These are phyloP conservation scores for Fusarium falciforme DNA, from an alignment of 2,329 filamentous ascomycete species.

Conservation along the genomic window DNA sequence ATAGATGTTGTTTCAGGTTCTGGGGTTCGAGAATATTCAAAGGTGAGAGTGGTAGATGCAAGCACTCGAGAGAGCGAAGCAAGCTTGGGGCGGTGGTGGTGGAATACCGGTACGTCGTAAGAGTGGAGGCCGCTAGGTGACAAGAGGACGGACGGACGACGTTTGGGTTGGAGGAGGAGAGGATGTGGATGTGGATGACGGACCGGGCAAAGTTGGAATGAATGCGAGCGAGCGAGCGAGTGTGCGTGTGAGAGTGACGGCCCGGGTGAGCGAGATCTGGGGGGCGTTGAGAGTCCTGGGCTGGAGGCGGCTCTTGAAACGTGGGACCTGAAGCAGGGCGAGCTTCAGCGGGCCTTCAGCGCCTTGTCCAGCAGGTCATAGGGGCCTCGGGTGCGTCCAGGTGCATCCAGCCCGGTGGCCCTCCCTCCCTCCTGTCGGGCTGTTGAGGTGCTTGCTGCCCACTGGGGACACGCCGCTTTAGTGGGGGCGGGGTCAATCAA, in stretches of 20 bases:
- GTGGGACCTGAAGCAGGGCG: conserved; percentile 4
- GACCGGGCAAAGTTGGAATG: conserved; percentile 20
- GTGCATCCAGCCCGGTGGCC: not conserved
- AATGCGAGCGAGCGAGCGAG: not conserved
- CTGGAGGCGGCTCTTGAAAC: conserved; percentile 6
- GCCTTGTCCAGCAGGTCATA: conserved; percentile 16
- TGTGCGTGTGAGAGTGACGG: not conserved
- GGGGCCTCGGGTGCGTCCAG: conserved; percentile 1
- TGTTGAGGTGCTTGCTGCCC: not conserved
- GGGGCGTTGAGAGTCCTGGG: not conserved
- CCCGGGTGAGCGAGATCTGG: not conserved
- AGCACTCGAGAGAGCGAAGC: not conserved
- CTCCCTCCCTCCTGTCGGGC: not conserved
- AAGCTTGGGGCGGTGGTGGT: conserved; percentile 14
- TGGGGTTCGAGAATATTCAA: conserved; percentile 2
- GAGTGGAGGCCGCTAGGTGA: conserved; percentile 32
- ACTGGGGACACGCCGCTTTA: conserved; percentile 1
- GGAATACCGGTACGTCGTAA: conserved; percentile 21
- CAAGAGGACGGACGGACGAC: conserved; percentile 1
- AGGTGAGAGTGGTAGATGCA: not conserved
- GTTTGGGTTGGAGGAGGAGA: conserved; percentile 14
- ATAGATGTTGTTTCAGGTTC: not conserved
- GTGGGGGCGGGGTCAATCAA: conserved; percentile 31
- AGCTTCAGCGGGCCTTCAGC: conserved; percentile 5
- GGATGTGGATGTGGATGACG: conserved; percentile 9